phyloP scores from a whole-genome alignment of 257 asterid species.

The Primulina huaijiensis region DNA sequence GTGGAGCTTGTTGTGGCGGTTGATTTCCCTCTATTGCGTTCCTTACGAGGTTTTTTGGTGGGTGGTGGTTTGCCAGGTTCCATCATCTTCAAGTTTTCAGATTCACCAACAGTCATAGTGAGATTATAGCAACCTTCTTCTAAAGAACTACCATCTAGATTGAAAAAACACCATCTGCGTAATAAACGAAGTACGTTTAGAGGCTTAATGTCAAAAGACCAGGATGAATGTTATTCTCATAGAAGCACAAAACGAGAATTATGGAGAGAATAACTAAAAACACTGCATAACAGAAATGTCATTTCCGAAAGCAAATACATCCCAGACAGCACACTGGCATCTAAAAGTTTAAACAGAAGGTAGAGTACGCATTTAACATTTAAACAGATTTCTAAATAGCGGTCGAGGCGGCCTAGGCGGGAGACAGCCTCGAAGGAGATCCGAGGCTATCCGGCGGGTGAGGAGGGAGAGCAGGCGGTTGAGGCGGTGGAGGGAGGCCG shows the following conservation, averaged over 20 bases:
- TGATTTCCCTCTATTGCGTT: constrained; percentile 49
- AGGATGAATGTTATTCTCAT: constrained; percentile 7
- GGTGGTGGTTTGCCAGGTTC: constrained; percentile 88
- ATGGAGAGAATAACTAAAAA: background rate
- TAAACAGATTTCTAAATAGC: no score
- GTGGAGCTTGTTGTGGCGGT: constrained; percentile 34
- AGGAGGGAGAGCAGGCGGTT: no score
- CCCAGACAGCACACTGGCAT: background rate
- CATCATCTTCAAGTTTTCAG: constrained; percentile 75
- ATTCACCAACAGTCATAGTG: constrained; percentile 72
- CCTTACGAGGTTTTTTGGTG: constrained; percentile 64
- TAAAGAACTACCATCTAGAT: constrained; percentile 48
- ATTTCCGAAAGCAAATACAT: constrained; percentile 10
- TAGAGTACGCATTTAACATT: no score
- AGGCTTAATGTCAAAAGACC: constrained; percentile 16
- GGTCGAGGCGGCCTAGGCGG: no score
- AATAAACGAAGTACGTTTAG: constrained; percentile 26
- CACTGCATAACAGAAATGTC: constrained; percentile 17
- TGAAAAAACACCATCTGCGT: constrained; percentile 62
- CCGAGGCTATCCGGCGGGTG: no score
- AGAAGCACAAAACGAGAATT: constrained; percentile 9
- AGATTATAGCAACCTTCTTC: constrained; percentile 56
- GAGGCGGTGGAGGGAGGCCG: no score
- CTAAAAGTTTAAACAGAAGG: background rate
- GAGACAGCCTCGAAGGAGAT: no score